A percentile compares a stretch with the other conserved stretches of the same genome.
These are phyloP conservation scores for Fusarium kyushuense DNA, from an alignment of 2,329 filamentous ascomycete genomes.

Conservation along the genomic window DNA sequence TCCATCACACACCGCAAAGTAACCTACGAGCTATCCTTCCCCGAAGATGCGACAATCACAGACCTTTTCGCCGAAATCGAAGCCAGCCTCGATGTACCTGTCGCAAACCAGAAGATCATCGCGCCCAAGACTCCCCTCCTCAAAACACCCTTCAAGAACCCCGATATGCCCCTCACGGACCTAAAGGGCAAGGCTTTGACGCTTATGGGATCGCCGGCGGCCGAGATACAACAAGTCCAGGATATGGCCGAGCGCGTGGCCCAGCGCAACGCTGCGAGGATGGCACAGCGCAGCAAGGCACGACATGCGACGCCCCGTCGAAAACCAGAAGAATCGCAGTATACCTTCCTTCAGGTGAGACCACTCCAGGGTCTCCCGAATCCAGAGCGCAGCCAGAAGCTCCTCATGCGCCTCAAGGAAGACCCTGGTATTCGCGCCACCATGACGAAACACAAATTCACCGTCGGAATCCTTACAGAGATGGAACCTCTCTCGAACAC, in stretches of 20 bases:
- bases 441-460: conserved; percentile 88
- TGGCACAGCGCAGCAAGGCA: conserved; percentile 49
- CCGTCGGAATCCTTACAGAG: conserved; percentile 88
- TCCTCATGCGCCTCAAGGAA: conserved; percentile 79
- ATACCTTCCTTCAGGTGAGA: conserved; percentile 84
- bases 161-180: conserved; percentile 61
- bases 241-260: conserved; percentile 62
- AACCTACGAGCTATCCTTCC: conserved; percentile 59
- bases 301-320: conserved; percentile 33
- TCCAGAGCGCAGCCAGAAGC: conserved; percentile 75
- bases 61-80: conserved; percentile 73
- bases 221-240: conserved; percentile 69
- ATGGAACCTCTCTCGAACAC: conserved; percentile 94
- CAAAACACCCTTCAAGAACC: conserved; percentile 72
- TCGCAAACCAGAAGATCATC: conserved; percentile 75
- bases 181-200: conserved; percentile 70
- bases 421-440: conserved; percentile 87
- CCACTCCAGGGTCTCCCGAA: conserved; percentile 83
- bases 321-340: conserved; percentile 68
- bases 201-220: conserved; percentile 72
- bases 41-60: conserved; percentile 60
- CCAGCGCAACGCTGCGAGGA: conserved; percentile 59
- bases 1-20: conserved; percentile 61
- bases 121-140: conserved; percentile 73
- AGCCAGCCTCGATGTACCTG: conserved; percentile 67